phyloP scores from a whole-genome alignment of 2,329 filamentous ascomycete species.

The Fusarium globosum region DNA sequence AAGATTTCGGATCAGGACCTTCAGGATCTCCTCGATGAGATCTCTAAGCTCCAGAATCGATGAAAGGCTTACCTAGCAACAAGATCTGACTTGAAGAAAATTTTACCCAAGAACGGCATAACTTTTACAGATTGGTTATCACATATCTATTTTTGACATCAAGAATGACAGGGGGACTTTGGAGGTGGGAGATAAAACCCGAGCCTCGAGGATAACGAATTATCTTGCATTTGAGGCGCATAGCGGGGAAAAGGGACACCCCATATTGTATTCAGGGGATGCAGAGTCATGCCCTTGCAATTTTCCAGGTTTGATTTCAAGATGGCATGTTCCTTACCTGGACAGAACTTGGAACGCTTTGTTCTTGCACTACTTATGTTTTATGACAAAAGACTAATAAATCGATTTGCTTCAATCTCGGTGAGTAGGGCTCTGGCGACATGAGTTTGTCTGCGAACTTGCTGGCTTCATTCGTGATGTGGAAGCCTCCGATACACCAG shows the following conservation, averaged over 20 bases:
- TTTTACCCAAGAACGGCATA: conserved; percentile 1
- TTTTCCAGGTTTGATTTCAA: conserved; percentile 24
- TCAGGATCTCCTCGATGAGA: conserved; percentile 88
- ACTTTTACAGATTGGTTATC: conserved; percentile 24
- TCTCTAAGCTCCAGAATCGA: conserved; percentile 77
- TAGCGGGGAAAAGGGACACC: conserved; percentile 40
- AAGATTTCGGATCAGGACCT: conserved; percentile 93
- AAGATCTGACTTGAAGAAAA: background rate
- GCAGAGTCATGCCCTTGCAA: conserved; percentile 22
- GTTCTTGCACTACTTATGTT: conserved; percentile 36
- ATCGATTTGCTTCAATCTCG: conserved; percentile 11
- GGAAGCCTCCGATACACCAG: background rate
- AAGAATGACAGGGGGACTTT: conserved; percentile 19
- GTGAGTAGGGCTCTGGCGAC: background rate
- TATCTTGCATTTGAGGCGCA: conserved; percentile 47
- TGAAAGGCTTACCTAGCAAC: conserved; percentile 30
- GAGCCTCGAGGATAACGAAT: conserved; percentile 4
- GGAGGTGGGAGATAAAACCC: conserved; percentile 7
- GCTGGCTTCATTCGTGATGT: background rate
- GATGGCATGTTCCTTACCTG: conserved; percentile 28
- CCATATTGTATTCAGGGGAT: conserved; percentile 21
- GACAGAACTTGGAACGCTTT: conserved; percentile 20
- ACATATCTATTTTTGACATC: conserved; percentile 7
- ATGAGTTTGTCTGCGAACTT: background rate
- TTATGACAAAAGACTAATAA: conserved; percentile 39